A percentile compares a stretch with the other conserved stretches of the same genome.
Conservation (phyloP, 176 grass and related monocot species). For the Metroxylon sagu region DNA sequence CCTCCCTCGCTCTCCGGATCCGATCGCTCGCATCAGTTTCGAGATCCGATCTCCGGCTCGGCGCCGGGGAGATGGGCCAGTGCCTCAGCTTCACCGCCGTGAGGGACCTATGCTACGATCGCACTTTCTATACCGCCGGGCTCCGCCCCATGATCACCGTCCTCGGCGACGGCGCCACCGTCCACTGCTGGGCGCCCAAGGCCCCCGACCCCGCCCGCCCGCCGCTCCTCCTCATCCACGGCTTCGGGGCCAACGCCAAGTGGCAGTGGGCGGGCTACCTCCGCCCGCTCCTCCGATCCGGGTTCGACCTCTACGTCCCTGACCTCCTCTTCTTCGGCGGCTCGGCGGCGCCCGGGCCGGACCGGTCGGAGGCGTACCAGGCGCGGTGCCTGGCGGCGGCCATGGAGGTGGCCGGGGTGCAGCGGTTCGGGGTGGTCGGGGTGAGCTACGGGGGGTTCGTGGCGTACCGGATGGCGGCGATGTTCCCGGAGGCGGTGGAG, state of each 20-base stretch:
- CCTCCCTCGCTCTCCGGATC: no score
- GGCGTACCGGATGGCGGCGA: constrained; percentile 52
- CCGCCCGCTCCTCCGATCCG: constrained; percentile 51
- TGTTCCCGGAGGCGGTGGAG: constrained; percentile 56
- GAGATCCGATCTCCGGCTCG: neutral
- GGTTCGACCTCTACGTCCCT: constrained; percentile 83
- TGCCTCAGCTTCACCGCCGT: constrained; percentile 67
- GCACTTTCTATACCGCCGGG: constrained; percentile 45
- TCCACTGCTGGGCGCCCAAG: constrained; percentile 71
- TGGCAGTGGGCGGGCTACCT: constrained; percentile 91
- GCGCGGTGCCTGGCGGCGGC: constrained; percentile 49
- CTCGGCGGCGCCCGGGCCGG: constrained; percentile 41
- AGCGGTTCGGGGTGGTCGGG: constrained; percentile 44
- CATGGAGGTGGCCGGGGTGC: constrained; percentile 49
- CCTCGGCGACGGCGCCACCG: constrained; percentile 29
- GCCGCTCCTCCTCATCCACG: constrained; percentile 74
- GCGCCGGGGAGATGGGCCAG: constrained; percentile 15
- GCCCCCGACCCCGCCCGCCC: constrained; percentile 30
- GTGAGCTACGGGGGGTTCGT: constrained; percentile 95
- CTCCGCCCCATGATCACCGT: constrained; percentile 33
- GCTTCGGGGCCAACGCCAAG: constrained; percentile 81
- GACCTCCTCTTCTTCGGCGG: constrained; percentile 92
- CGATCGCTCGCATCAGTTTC: no score
- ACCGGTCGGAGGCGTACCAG: constrained; percentile 76
- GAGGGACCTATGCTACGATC: constrained; percentile 62